A percentile compares a stretch with the other conserved stretches of the same genome.
Conservation (phyloP, 1,284 basidiomycete species). For the Serendipita sp. region DNA sequence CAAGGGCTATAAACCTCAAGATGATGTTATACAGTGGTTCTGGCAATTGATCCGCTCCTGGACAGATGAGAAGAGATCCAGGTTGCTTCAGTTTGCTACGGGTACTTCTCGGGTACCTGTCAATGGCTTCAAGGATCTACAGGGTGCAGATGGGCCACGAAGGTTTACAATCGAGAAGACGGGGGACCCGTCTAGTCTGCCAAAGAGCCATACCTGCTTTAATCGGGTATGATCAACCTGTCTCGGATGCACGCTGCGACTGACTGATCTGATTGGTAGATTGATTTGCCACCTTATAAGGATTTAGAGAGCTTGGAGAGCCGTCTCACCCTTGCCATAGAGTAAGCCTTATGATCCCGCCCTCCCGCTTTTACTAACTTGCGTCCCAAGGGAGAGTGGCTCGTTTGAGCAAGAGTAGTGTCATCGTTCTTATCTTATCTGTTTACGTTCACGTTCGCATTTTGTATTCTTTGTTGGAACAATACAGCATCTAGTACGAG, state of each 20-base stretch:
- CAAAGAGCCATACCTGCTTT: conserved; percentile 84
- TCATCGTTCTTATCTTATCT: background rate
- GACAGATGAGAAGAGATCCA: conserved; percentile 92
- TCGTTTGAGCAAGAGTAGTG: background rate
- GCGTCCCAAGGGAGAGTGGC: background rate
- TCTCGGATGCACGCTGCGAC: background rate
- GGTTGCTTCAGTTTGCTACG: conserved; percentile 91
- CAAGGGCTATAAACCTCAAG: conserved; percentile 54
- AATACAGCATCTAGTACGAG: no score
- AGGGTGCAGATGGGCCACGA: conserved; percentile 91
- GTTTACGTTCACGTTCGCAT: no score
- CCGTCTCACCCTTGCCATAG: conserved; percentile 14
- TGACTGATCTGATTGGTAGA: conserved; percentile 14
- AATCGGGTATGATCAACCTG: conserved; percentile 37
- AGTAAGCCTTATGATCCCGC: background rate
- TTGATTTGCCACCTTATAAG: conserved; percentile 85
- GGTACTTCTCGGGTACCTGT: conserved; percentile 96
- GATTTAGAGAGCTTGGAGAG: conserved; percentile 77
- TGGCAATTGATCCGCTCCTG: conserved; percentile 96
- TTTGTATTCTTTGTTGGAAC: no score
- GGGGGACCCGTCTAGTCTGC: conserved; percentile 81
- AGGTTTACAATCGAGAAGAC: conserved; percentile 94
- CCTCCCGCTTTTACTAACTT: background rate
- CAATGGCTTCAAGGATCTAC: conserved; percentile 97
- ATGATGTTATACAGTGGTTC: conserved; percentile 99